Evolutionary conservation across 1,139 yeast genomes (phyloP).

Genomic region (Tardiomyces blankii): DNA sequence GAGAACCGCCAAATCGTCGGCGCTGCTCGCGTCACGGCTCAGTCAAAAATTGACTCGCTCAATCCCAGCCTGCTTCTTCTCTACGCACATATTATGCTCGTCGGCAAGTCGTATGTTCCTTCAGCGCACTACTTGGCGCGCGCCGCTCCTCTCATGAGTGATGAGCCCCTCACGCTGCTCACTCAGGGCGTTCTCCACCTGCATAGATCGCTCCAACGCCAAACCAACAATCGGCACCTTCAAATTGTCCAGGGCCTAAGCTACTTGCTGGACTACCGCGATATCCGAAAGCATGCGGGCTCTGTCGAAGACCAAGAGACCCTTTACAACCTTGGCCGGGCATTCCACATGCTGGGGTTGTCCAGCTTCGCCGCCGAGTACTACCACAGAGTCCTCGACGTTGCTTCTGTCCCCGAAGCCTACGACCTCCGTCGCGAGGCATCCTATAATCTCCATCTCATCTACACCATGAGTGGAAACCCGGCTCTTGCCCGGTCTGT

Average conservation of each 20-base stretch:
- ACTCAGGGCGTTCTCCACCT: constrained; percentile 70
- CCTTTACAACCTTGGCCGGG: constrained; percentile 71
- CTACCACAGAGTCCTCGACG: constrained; percentile 53
- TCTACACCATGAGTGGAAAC: constrained; percentile 71
- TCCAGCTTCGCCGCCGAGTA: constrained; percentile 59
- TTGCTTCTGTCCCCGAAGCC: constrained; percentile 24
- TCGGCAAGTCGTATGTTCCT: constrained; percentile 76
- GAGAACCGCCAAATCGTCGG: constrained; percentile 50
- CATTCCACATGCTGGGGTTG: constrained; percentile 76
- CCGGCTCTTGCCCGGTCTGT: constrained; percentile 47
- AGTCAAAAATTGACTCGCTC: constrained; percentile 29
- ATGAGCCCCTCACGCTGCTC: constrained; percentile 72
- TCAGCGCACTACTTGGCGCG: constrained; percentile 58
- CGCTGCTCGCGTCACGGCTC: constrained; percentile 58
- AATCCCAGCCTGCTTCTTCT: constrained; percentile 66
- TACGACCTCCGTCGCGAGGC: constrained; percentile 64
- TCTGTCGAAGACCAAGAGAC: constrained; percentile 61
- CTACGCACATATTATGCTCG: constrained; percentile 69
- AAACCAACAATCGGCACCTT: constrained; percentile 73
- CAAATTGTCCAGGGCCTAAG: constrained; percentile 83
- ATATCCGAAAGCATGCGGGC: constrained; percentile 31
- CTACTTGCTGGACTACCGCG: constrained; percentile 60
- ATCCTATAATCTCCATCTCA: constrained; percentile 71
- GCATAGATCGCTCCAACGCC: constrained; percentile 89
- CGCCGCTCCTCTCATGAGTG: constrained; percentile 31